Conservation (phyloP, 768 basidiomycete genomes). For the Coprinopsis marcescibilis region DNA sequence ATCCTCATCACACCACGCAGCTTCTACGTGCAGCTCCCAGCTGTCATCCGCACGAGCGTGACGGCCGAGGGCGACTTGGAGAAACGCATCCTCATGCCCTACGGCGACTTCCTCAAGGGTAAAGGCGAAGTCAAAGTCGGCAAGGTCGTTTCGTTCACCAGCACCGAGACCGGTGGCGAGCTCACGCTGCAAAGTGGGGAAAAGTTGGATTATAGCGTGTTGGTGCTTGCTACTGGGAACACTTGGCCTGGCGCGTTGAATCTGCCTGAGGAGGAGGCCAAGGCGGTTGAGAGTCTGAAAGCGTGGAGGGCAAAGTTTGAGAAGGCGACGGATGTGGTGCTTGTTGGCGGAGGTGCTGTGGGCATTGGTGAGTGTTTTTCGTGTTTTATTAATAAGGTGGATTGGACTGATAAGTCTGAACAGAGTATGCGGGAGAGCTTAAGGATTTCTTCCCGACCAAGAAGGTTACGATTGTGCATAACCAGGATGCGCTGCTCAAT, state of each 20-base stretch:
- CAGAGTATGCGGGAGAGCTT: constrained; percentile 22
- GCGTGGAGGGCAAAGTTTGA: constrained; percentile 29
- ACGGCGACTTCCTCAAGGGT: constrained; percentile 35
- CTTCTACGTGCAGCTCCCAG: constrained; percentile 38
- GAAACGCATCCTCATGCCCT: constrained; percentile 33
- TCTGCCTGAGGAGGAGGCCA: constrained; percentile 33
- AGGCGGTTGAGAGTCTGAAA: constrained; percentile 19
- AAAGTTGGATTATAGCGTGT: constrained; percentile 41
- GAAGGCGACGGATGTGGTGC: constrained; percentile 37
- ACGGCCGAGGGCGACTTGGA: constrained; percentile 30
- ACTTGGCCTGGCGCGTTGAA: constrained; percentile 45
- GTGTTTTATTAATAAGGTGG: background rate
- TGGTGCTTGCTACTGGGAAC: constrained; percentile 58
- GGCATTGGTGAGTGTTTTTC: constrained; percentile 35
- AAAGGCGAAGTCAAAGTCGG: constrained; percentile 33
- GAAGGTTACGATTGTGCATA: constrained; percentile 53
- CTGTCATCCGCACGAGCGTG: constrained; percentile 42
- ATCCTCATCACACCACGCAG: constrained; percentile 45
- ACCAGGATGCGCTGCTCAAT: constrained; percentile 40
- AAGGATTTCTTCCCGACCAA: constrained; percentile 29
- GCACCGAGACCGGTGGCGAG: constrained; percentile 22
- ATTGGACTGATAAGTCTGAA: background rate
- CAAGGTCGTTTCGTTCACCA: constrained; percentile 15
- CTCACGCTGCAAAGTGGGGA: constrained; percentile 43
- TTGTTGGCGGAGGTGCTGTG: constrained; percentile 55